Percentiles rank a stretch among this genome's conserved stretches.
Evolutionary conservation across 805 yeast species (phyloP).

Genomic region (Metschnikowia orientalis): DNA sequence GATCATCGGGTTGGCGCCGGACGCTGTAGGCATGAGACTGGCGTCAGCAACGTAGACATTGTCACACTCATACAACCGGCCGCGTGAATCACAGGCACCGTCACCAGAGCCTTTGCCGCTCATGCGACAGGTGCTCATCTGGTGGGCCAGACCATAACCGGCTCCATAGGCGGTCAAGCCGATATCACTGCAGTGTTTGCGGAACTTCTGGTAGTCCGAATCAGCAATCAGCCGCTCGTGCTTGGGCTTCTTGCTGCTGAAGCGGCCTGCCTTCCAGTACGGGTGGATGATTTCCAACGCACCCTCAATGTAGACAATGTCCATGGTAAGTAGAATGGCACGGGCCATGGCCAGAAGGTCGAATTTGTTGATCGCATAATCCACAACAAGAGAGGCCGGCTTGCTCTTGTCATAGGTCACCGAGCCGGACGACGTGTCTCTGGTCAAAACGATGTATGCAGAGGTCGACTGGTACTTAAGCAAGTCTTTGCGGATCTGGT

Average conservation of each 20-base stretch:
- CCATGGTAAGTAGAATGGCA: constrained; percentile 38
- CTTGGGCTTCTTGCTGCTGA: constrained; percentile 31
- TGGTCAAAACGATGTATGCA: constrained; percentile 40
- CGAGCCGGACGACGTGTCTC: constrained; percentile 43
- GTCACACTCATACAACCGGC: constrained; percentile 44
- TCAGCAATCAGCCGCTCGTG: constrained; percentile 38
- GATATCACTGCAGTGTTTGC: constrained; percentile 24
- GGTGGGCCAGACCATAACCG: constrained; percentile 47
- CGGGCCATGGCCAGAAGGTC: constrained; percentile 39
- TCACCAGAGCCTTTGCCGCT: constrained; percentile 41
- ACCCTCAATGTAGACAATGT: constrained; percentile 46
- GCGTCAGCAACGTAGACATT: constrained; percentile 50
- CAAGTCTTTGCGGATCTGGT: constrained; percentile 27
- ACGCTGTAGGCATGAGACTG: constrained; percentile 47
- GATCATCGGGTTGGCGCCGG: constrained; percentile 54
- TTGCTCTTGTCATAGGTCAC: constrained; percentile 30
- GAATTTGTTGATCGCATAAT: constrained; percentile 37
- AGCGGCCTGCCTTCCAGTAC: constrained; percentile 31
- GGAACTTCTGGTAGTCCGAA: constrained; percentile 39
- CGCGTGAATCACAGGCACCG: constrained; percentile 43
- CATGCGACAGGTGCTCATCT: constrained; percentile 51
- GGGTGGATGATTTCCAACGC: constrained; percentile 41
- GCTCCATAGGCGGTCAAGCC: constrained; percentile 28
- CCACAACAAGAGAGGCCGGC: constrained; percentile 32
- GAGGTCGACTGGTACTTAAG: constrained; percentile 36